Evolutionary conservation across 2,329 filamentous ascomycete species (phyloP).

Genomic region (Cryphonectria nitschkei): DNA sequence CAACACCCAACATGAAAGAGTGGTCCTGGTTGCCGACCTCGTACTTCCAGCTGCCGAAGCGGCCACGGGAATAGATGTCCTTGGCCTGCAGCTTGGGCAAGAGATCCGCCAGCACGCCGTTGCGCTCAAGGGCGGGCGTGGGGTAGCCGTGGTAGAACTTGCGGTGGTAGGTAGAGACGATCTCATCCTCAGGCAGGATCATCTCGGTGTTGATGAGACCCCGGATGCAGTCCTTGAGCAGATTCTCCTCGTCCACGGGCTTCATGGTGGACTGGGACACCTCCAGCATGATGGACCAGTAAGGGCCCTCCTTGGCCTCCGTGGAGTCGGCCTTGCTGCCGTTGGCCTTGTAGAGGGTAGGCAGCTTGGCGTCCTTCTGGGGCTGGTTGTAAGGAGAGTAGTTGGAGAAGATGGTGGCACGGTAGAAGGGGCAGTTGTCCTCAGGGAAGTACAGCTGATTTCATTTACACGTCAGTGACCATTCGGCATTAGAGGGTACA

Average conservation of each 20-base stretch:
- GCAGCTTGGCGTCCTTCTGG: slow-evolving; percentile 76
- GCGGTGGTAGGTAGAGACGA: slow-evolving; percentile 97
- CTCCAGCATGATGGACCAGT: slow-evolving; percentile 99
- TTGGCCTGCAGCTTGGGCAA: slow-evolving; percentile 89
- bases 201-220: slow-evolving; percentile 98
- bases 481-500: background rate
- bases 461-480: slow-evolving; percentile 32
- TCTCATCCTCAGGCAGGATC: slow-evolving; percentile 88
- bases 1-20: slow-evolving; percentile 95
- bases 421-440: slow-evolving; percentile 98
- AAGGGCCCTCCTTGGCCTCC: slow-evolving; percentile 82
- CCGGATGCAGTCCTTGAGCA: slow-evolving; percentile 90
- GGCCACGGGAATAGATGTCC: slow-evolving; percentile 93
- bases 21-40: slow-evolving; percentile 96
- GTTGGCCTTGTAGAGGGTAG: slow-evolving; percentile 82
- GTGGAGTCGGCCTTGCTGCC: slow-evolving; percentile 77
- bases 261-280: slow-evolving; percentile 96
- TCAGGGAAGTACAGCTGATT: slow-evolving; percentile 92
- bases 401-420: slow-evolving; percentile 99
- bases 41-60: slow-evolving; percentile 98
- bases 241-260: slow-evolving; percentile 82
- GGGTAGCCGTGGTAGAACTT: slow-evolving; percentile 98
- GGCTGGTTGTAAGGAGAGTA: slow-evolving; percentile 99
- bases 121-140: slow-evolving; percentile 91
- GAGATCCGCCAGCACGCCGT: slow-evolving; percentile 89